Evolutionary conservation across 768 basidiomycete species (phyloP), one percentile per base, ranked within the genome.

Genomic region (Mycena belliarum): DNA sequence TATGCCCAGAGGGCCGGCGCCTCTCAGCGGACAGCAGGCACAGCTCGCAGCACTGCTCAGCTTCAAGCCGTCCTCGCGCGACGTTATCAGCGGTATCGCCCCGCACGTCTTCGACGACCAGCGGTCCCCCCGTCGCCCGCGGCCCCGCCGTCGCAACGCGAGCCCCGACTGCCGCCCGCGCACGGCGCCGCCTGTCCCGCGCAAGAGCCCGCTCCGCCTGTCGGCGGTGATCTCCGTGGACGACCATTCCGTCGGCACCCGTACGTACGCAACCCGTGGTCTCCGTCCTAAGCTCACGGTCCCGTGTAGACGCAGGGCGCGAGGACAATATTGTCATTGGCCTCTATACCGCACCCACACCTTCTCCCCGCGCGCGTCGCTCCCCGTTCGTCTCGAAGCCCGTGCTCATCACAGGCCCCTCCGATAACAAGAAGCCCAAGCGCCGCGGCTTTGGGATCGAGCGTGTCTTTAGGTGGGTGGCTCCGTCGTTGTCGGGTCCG

Each of bases 101-200:
- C 62, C 62, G 14, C 62, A 63, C 23, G 51, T 63, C 29, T 56
- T 63, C 29, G 62, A 63, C 35, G 58, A 59, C 49, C 58, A 55
- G 24, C 57, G 40, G 4, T 8, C 28, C 3, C 26, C 28, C 23
- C 29, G 35, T 2, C 51, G 52, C 9, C 26, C 47, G 1, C 59
- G 59, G 11, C 57, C 24, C 18, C 47, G 52, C 9, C 47, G 52
- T 10, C 57, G 53, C 4, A 14, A 44, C 2, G 23, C 54, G 15
- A 51, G 29, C 38, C 38, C 25, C 4, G 52, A 46, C 3, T 23
- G 40, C 14, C 60, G 32, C 32, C 46, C 43, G 4, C 45, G 49
- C 1, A 26, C 38, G 2, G 2, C 14, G 8, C 46, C 56, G 2
- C 43, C 59, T 10, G 21, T 24, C 3, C 52, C 52, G 1, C 35